Conservation (phyloP, 352 stramenopile species). For the Blastocystis sp. region DNA sequence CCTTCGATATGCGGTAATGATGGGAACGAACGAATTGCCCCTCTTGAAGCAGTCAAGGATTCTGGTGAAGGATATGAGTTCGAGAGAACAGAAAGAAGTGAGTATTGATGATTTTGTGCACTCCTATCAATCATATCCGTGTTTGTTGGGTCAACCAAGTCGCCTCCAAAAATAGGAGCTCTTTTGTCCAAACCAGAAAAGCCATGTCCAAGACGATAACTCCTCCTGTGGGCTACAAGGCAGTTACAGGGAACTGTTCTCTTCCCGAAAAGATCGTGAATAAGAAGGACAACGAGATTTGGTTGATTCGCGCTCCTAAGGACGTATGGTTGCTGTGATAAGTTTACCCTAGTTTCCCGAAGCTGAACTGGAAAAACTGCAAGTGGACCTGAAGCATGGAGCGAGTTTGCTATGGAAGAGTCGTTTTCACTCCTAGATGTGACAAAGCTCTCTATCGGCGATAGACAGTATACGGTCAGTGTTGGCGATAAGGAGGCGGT, state of each 20-base stretch:
- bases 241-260: conserved; percentile 39
- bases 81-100: background rate
- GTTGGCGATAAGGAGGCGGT: conserved; percentile 45
- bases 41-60: background rate
- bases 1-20: conserved; percentile 14
- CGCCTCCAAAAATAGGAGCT: background rate
- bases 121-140: background rate
- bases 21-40: conserved; percentile 21
- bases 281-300: conserved; percentile 67
- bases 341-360: conserved; percentile 49
- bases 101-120: conserved; percentile 17
- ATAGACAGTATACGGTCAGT: conserved; percentile 5
- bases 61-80: conserved; percentile 35
- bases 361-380: conserved; percentile 42
- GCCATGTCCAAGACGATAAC: conserved; percentile 29
- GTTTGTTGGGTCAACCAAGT: conserved; percentile 8
- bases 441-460: conserved; percentile 28
- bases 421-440: conserved; percentile 6
- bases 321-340: background rate
- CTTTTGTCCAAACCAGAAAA: background rate
- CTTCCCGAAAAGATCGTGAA: conserved; percentile 62
- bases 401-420: background rate
- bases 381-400: conserved; percentile 54
- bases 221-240: conserved; percentile 38
- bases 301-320: conserved; percentile 52